Evolutionary conservation across 805 yeast species (phyloP).

Genomic region (Blastobotrys chiropterorum): DNA sequence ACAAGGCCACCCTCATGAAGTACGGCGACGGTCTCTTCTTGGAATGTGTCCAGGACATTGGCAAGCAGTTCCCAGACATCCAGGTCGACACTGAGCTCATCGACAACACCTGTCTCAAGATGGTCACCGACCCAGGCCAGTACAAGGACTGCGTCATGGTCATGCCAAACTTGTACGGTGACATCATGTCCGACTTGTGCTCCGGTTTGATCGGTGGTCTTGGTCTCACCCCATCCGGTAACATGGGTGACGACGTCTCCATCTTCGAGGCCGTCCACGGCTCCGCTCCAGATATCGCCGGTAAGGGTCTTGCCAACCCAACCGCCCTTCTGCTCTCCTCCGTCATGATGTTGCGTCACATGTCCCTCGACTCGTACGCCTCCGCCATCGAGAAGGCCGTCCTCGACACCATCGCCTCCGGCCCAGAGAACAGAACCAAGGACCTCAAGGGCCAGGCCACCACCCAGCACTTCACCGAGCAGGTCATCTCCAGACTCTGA

Average conservation of each 20-base stretch:
- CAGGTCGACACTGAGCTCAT: slow-evolving; percentile 78
- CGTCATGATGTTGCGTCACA: slow-evolving; percentile 98
- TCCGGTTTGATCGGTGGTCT: slow-evolving; percentile 98
- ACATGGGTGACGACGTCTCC: slow-evolving; percentile 97
- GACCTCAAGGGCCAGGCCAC: slow-evolving; percentile 91
- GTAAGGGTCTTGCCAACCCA: slow-evolving; percentile 98
- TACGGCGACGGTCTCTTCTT: slow-evolving; percentile 96
- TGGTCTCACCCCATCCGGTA: slow-evolving; percentile 98
- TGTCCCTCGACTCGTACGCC: slow-evolving; percentile 81
- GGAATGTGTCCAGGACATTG: slow-evolving; percentile 81
- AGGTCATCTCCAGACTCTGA: slow-evolving; percentile 75
- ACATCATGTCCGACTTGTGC: slow-evolving; percentile 95
- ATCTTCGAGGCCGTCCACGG: slow-evolving; percentile 99
- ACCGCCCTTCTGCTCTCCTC: slow-evolving; percentile 94
- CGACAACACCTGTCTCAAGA: slow-evolving; percentile 89
- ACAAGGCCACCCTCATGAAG: slow-evolving; percentile 98
- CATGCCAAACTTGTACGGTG: slow-evolving; percentile 99
- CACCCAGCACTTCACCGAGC: slow-evolving; percentile 83
- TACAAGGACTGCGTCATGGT: slow-evolving; percentile 90
- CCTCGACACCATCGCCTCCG: slow-evolving; percentile 81
- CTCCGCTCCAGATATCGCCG: slow-evolving; percentile 99
- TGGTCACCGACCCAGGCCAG: slow-evolving; percentile 82
- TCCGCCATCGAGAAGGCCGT: slow-evolving; percentile 85
- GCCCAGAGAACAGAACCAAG: slow-evolving; percentile 92
- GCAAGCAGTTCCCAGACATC: slow-evolving; percentile 88